These are phyloP conservation scores for Xerocomellus dryophilus DNA, from an alignment of 768 basidiomycete genomes.

Conservation along the genomic window DNA sequence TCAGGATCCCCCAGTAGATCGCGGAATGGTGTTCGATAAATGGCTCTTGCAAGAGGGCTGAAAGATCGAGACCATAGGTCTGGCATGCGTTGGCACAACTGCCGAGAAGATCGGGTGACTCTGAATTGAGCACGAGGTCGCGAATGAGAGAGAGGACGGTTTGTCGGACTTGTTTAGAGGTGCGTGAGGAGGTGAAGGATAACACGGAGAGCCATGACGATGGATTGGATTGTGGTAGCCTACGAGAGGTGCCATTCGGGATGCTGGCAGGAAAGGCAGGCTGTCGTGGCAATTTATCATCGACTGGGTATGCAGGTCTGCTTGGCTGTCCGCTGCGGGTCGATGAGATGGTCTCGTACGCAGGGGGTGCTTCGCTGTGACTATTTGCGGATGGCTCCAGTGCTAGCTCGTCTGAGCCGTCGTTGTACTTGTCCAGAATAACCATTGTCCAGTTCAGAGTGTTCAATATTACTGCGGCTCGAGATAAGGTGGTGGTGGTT, in stretches of 20 bases:
- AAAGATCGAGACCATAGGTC: slow-evolving; percentile 47
- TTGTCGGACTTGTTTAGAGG: slow-evolving; percentile 46
- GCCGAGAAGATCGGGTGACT: slow-evolving; percentile 22
- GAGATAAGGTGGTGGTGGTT: not conserved
- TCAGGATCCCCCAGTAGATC: slow-evolving; percentile 72
- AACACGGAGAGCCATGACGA: slow-evolving; percentile 20
- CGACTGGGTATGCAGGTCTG: not conserved
- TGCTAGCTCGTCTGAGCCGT: slow-evolving; percentile 3
- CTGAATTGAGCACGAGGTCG: slow-evolving; percentile 43
- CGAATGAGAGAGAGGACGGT: slow-evolving; percentile 55
- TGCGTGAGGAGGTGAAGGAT: slow-evolving; percentile 21
- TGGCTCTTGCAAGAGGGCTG: slow-evolving; percentile 56
- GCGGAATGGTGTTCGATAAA: slow-evolving; percentile 64
- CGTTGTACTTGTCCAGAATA: slow-evolving; percentile 19
- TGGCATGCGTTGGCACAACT: slow-evolving; percentile 58
- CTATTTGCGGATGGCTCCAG: not conserved
- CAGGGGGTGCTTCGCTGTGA: slow-evolving; percentile 20
- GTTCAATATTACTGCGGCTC: not conserved
- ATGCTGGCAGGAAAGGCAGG: not conserved
- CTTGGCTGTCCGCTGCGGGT: not conserved
- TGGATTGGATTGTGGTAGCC: not conserved
- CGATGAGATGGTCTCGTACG: slow-evolving; percentile 22
- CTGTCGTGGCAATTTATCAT: slow-evolving; percentile 12
- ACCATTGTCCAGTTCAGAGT: slow-evolving; percentile 11
- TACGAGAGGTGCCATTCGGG: not conserved